Evolutionary conservation across 2,329 filamentous ascomycete species (phyloP).

Genomic region (Apiospora rasikravindrae): DNA sequence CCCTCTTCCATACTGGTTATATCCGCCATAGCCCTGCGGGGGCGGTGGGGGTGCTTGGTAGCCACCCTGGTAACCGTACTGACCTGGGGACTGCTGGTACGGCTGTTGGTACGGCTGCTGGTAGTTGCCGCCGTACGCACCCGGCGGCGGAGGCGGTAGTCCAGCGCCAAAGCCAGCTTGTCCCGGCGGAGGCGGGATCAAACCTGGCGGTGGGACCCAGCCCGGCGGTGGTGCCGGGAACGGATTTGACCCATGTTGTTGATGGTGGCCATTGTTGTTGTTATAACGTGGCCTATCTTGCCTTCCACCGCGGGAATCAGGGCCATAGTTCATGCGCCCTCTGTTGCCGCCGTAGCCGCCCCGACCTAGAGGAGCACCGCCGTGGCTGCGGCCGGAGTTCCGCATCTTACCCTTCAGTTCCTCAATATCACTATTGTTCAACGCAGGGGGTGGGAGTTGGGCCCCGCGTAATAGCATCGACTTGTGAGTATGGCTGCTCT

Average conservation of each 20-base stretch:
- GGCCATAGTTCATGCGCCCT: constrained; percentile 40
- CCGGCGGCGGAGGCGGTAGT: constrained; percentile 46
- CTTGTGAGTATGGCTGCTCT: constrained; percentile 76
- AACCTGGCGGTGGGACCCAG: constrained; percentile 40
- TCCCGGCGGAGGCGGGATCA: constrained; percentile 45
- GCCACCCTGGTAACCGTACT: constrained; percentile 2
- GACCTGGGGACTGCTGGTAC: background rate
- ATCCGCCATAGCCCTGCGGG: constrained; percentile 29
- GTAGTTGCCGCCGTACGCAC: constrained; percentile 28
- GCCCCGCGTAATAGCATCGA: constrained; percentile 92
- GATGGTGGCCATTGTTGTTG: constrained; percentile 37
- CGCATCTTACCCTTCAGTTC: constrained; percentile 69
- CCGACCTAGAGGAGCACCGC: constrained; percentile 65
- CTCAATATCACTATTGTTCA: constrained; percentile 79
- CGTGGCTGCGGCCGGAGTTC: constrained; percentile 70
- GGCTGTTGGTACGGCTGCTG: background rate
- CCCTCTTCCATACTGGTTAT: constrained; percentile 31
- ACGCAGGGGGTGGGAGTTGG: constrained; percentile 70
- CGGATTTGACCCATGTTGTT: constrained; percentile 23
- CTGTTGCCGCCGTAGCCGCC: constrained; percentile 33
- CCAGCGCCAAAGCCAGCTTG: constrained; percentile 42
- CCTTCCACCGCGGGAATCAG: constrained; percentile 35
- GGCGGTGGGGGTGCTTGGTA: constrained; percentile 25
- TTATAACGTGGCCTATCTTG: constrained; percentile 38
- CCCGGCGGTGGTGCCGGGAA: constrained; percentile 38